Evolutionary conservation across 768 basidiomycete species (phyloP).

Genomic region (Tephrocybe sp.): DNA sequence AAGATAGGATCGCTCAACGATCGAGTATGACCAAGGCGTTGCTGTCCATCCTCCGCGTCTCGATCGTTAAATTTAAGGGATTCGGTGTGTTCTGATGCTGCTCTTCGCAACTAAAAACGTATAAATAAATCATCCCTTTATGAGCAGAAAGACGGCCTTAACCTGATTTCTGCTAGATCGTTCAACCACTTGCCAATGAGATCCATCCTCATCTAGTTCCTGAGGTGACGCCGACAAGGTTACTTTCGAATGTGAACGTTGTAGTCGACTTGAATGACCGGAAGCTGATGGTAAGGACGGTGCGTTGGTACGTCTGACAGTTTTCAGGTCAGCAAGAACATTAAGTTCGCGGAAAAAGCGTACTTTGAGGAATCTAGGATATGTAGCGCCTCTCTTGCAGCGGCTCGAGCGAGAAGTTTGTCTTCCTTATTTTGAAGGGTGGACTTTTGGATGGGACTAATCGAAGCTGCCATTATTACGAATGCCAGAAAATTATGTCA

Average conservation of each 20-base stretch:
- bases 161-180: background rate
- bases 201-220: background rate
- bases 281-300: background rate
- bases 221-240: background rate
- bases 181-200: background rate
- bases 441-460: conserved; percentile 7
- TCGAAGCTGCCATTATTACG: no score
- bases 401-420: conserved; percentile 3
- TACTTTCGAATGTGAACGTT: background rate
- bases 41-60: background rate
- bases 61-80: background rate
- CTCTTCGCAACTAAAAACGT: background rate
- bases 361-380: conserved; percentile 3
- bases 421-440: conserved; percentile 8
- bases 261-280: background rate
- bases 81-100: background rate
- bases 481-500: no score
- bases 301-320: background rate
- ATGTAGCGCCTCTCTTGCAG: conserved; percentile 6
- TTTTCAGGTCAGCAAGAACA: background rate
- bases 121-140: background rate
- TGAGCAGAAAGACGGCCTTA: background rate
- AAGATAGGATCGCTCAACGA: background rate
- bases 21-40: background rate
- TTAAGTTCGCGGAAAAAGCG: background rate